These are phyloP conservation scores for Cymbidium sinense DNA, from an alignment of 106 monocot species.

Conservation along the genomic window DNA sequence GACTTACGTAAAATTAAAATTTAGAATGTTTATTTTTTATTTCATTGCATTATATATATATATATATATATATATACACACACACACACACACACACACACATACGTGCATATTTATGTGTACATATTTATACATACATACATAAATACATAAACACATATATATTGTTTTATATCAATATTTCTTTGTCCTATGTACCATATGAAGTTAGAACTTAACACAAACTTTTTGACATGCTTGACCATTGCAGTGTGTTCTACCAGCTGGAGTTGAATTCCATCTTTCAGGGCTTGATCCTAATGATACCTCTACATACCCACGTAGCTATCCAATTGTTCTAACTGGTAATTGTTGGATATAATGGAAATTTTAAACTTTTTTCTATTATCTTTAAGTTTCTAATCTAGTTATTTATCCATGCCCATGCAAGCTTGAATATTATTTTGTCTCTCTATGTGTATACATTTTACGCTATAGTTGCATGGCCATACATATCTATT, in stretches of 20 bases:
- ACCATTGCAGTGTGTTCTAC: slow-evolving; percentile 82
- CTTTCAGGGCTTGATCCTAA: slow-evolving; percentile 59
- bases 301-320: slow-evolving; percentile 62
- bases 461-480: not conserved
- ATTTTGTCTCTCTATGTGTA: not conserved
- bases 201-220: not conserved
- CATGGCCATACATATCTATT: not conserved
- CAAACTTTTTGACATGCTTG: slow-evolving; percentile 11
- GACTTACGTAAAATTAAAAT: not conserved
- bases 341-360: slow-evolving; percentile 48
- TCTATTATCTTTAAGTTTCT: not conserved
- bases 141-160: too few relatives aligned
- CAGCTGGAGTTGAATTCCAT: slow-evolving; percentile 85
- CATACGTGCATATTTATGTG: too few relatives aligned
- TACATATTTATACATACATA: too few relatives aligned
- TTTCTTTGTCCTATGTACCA: slow-evolving; percentile 1
- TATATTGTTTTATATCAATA: not conserved
- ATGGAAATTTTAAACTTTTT: not conserved
- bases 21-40: not conserved
- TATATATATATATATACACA: too few relatives aligned
- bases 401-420: not conserved
- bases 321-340: slow-evolving; percentile 90
- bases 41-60: not conserved
- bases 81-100: not conserved
- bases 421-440: not conserved